Base-by-base conservation (phyloP, 371 early-diverging fungal genomes). In the Syncephalastrum sp. region DNA sequence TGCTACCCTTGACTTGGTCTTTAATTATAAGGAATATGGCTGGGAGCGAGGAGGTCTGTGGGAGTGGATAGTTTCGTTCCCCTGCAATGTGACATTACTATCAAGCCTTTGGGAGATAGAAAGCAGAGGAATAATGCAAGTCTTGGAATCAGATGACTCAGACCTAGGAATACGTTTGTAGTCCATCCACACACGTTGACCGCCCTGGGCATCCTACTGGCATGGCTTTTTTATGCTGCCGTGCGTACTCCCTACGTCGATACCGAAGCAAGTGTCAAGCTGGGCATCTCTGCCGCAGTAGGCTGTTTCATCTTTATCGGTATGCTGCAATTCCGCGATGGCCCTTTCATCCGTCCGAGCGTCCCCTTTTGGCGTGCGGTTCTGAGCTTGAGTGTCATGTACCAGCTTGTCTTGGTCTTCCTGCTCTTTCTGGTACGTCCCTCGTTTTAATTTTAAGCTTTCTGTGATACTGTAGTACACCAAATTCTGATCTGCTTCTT, bases 301-400 rank as follows among this genome's bases (percentile, higher is more conserved):
- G 78, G 82, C 0, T 83, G 87, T 42, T 87, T 97, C 62, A 79
- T 91, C 3, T 79, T 93, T 42, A 87, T 93, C 56, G 94, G 94
- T 4, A 82, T 94, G 77, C 72, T 96, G 4, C 85, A 88, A 67
- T 96, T 97, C 68, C 79, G 91, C 14, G 95, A 97, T 72, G 95
- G 97, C 12, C 94, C 96, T 8, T 93, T 97, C 69, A 85, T 96
- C 43, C 82, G 98, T 46, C 98, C 98, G 7, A 97, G 96, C 68
- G 95, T 95, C 19, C 96, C 91, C 7, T 80, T 97, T 47, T 97
- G 98, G 98, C 81, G 97, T 41, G 84, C 87, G 13, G 93, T 95
- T 0, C 70, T 96, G 25, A 91, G 91, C 38, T 52, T 88, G 10
- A 88, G 91, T 49, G 91, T 96, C 3, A 68, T 91, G 24, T 97